Percentiles rank a stretch among this genome's conserved stretches.
These are phyloP conservation scores for Geotrichum cucujoidarum DNA, from an alignment of 1,139 yeast genomes.

Conservation along the genomic window DNA sequence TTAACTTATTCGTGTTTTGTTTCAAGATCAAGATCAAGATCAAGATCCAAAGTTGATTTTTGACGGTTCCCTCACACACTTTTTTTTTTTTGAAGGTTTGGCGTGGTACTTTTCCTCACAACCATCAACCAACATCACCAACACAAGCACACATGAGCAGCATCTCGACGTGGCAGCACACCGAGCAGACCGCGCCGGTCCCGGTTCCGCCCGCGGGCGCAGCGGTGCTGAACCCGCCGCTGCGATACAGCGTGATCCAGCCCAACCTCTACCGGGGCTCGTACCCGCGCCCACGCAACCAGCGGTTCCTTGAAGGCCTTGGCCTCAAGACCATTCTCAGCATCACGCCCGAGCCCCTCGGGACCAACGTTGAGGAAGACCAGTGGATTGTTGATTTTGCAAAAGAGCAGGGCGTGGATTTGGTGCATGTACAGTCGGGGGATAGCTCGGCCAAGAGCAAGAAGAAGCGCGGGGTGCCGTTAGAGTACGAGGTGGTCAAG, in stretches of 20 bases:
- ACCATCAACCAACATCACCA: too few relatives aligned
- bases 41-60: too few relatives aligned
- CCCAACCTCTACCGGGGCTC: conserved; percentile 76
- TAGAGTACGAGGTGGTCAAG: conserved; percentile 58
- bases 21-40: too few relatives aligned
- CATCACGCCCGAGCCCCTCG: conserved; percentile 68
- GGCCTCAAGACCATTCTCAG: conserved; percentile 69
- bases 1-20: too few relatives aligned
- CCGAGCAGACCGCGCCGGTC: background rate
- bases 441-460: conserved; percentile 33
- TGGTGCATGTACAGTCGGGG: conserved; percentile 64
- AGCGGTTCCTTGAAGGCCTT: conserved; percentile 64
- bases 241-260: conserved; percentile 68
- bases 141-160: background rate
- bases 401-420: conserved; percentile 42
- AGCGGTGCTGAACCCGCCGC: conserved; percentile 51
- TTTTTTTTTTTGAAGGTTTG: too few relatives aligned
- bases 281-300: conserved; percentile 73
- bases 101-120: too few relatives aligned
- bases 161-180: background rate
- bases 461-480: conserved; percentile 55
- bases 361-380: conserved; percentile 31
- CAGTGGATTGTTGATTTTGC: conserved; percentile 51
- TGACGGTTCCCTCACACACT: too few relatives aligned
- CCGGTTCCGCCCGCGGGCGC: background rate